These are phyloP conservation scores for Myxozyma vanderwaltii DNA, from an alignment of 805 yeast genomes.

Conservation along the genomic window DNA sequence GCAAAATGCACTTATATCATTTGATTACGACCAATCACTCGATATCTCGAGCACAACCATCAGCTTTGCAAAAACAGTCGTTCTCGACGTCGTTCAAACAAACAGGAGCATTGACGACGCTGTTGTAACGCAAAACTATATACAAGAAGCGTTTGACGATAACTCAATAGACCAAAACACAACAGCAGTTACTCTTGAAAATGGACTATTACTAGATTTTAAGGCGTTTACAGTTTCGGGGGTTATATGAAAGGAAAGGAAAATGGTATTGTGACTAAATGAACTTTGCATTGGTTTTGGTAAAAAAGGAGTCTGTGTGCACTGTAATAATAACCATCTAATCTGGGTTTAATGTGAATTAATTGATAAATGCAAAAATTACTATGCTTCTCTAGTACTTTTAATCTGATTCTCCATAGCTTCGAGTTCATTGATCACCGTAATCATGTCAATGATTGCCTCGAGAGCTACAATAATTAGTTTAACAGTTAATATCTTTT, in stretches of 20 bases:
- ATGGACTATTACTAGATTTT: slow-evolving; percentile 4
- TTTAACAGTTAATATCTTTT: neutral
- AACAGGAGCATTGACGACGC: slow-evolving; percentile 21
- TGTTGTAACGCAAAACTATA: slow-evolving; percentile 9
- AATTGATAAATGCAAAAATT: neutral
- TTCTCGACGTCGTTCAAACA: slow-evolving; percentile 25
- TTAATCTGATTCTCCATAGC: slow-evolving; percentile 18
- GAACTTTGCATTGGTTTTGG: neutral
- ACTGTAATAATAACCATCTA: too few relatives aligned
- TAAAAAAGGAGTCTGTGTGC: too few relatives aligned
- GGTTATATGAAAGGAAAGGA: neutral
- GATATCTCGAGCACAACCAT: slow-evolving; percentile 13
- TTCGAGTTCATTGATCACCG: slow-evolving; percentile 8
- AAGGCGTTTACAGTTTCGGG: slow-evolving; percentile 6
- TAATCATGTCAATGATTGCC: slow-evolving; percentile 7
- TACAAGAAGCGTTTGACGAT: slow-evolving; percentile 21
- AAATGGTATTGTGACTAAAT: neutral
- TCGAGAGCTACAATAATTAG: slow-evolving; percentile 13
- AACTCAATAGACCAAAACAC: slow-evolving; percentile 11
- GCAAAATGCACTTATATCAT: slow-evolving; percentile 30
- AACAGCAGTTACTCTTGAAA: neutral
- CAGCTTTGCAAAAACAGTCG: slow-evolving; percentile 17
- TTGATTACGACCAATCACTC: slow-evolving; percentile 3
- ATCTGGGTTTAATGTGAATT: too few relatives aligned
- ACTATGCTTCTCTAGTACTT: neutral